A percentile compares a stretch with the other conserved stretches of the same genome.
These are phyloP conservation scores for Trichosporon ovoides DNA, from an alignment of 1,284 basidiomycete species.

Conservation along the genomic window DNA sequence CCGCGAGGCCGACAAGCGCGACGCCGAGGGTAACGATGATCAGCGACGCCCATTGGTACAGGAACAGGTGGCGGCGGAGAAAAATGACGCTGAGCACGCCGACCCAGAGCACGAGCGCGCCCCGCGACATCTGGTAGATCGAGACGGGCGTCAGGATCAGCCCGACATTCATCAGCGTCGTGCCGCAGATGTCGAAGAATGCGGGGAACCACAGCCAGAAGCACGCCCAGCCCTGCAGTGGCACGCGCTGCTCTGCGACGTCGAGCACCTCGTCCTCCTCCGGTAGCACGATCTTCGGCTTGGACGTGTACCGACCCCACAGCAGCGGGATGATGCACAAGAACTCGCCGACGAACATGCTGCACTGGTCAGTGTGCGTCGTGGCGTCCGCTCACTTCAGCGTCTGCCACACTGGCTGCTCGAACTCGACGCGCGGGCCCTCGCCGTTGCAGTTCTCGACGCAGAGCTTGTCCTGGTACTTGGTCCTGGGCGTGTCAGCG, in stretches of 20 bases:
- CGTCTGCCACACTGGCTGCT: constrained; percentile 84
- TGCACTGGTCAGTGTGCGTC: constrained; percentile 16
- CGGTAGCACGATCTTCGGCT: constrained; percentile 11
- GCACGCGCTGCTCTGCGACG: constrained; percentile 9
- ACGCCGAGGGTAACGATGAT: constrained; percentile 87
- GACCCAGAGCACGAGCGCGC: constrained; percentile 94
- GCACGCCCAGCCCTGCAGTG: constrained; percentile 36
- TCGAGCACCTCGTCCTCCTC: constrained; percentile 4
- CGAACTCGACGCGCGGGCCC: constrained; percentile 63
- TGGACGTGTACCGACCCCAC: constrained; percentile 50
- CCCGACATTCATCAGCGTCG: constrained; percentile 86
- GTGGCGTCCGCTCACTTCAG: constrained; percentile 64
- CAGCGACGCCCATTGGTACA: constrained; percentile 72
- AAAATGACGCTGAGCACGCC: constrained; percentile 89
- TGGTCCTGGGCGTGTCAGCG: constrained; percentile 26
- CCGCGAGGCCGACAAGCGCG: constrained; percentile 82
- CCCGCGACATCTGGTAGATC: constrained; percentile 97
- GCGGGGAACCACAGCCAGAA: constrained; percentile 48
- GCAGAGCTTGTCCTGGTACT: constrained; percentile 75
- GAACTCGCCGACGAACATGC: constrained; percentile 76
- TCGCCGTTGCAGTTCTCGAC: constrained; percentile 70
- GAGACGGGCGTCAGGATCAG: constrained; percentile 93
- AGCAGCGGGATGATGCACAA: constrained; percentile 80
- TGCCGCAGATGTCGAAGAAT: constrained; percentile 47
- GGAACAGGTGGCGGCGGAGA: constrained; percentile 59